phyloP scores from a whole-genome alignment of 768 basidiomycete genomes.

The Naematelia aurantialba region DNA sequence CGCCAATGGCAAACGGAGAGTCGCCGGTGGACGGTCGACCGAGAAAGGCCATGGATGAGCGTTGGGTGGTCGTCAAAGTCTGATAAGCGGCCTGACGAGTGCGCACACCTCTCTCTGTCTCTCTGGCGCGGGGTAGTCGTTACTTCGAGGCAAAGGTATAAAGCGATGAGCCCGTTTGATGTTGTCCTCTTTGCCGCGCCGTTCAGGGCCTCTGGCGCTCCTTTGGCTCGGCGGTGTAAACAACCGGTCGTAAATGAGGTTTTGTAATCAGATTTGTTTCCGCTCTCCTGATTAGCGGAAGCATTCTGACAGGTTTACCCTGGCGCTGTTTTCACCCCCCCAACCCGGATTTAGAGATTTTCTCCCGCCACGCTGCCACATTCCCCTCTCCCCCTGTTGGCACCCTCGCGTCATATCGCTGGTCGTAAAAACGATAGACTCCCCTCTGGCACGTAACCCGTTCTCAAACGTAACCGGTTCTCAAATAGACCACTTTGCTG shows the following conservation, averaged over 20 bases:
- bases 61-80: not conserved
- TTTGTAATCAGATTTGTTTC: not conserved
- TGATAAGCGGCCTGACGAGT: not conserved
- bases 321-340: too few relatives aligned
- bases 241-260: too few relatives aligned
- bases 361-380: not conserved
- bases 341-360: not conserved
- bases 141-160: too few relatives aligned
- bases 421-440: not conserved
- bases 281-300: too few relatives aligned
- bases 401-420: not conserved
- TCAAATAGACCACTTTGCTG: too few relatives aligned
- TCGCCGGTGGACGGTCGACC: constrained; percentile 31
- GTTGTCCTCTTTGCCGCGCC: not conserved
- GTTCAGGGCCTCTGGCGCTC: not conserved
- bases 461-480: too few relatives aligned
- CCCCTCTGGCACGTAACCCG: not conserved
- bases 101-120: not conserved
- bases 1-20: constrained; percentile 43
- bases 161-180: too few relatives aligned
- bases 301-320: not conserved
- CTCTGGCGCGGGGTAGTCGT: not conserved
- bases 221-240: too few relatives aligned
- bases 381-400: not conserved
- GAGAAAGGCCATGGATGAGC: constrained; percentile 17